Conservation (phyloP, 1,139 yeast genomes). For the Blastobotrys raffinosifermentans region DNA sequence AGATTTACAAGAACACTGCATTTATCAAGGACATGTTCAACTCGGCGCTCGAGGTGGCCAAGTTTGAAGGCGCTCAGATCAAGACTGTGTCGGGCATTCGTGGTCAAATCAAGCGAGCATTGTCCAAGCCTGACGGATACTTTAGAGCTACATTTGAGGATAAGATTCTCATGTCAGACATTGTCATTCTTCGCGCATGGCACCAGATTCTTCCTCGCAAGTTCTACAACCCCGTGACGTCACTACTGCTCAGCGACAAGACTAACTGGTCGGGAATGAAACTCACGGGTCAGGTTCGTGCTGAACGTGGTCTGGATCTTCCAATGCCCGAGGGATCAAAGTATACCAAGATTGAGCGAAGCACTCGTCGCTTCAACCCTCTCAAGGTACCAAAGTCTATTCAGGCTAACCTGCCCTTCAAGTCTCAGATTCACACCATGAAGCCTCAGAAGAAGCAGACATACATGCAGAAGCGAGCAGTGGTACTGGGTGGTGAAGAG, state of each 20-base stretch:
- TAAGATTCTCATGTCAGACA: slow-evolving; percentile 84
- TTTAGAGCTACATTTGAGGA: slow-evolving; percentile 98
- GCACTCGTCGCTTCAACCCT: slow-evolving; percentile 81
- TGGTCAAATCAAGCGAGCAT: slow-evolving; percentile 94
- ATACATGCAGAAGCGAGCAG: slow-evolving; percentile 88
- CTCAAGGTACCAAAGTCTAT: slow-evolving; percentile 77
- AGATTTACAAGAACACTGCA: slow-evolving; percentile 92
- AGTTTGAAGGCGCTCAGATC: slow-evolving; percentile 96
- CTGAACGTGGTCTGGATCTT: slow-evolving; percentile 60
- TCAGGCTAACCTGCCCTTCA: slow-evolving; percentile 77
- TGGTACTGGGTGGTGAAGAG: slow-evolving; percentile 86
- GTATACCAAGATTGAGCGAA: slow-evolving; percentile 77
- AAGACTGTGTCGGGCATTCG: slow-evolving; percentile 95
- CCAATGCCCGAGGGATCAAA: slow-evolving; percentile 56
- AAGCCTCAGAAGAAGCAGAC: slow-evolving; percentile 81
- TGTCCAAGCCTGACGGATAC: slow-evolving; percentile 93
- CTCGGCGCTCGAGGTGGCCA: slow-evolving; percentile 88
- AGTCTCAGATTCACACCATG: slow-evolving; percentile 70
- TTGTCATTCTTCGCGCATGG: slow-evolving; percentile 90
- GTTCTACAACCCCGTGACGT: slow-evolving; percentile 94
- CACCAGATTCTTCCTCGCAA: slow-evolving; percentile 86
- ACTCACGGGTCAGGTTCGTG: slow-evolving; percentile 87
- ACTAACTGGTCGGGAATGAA: slow-evolving; percentile 95
- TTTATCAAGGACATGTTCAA: slow-evolving; percentile 95
- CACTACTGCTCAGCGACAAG: slow-evolving; percentile 69